Conservation (phyloP, 1,139 yeast genomes). For the Fermentozyma sake region DNA sequence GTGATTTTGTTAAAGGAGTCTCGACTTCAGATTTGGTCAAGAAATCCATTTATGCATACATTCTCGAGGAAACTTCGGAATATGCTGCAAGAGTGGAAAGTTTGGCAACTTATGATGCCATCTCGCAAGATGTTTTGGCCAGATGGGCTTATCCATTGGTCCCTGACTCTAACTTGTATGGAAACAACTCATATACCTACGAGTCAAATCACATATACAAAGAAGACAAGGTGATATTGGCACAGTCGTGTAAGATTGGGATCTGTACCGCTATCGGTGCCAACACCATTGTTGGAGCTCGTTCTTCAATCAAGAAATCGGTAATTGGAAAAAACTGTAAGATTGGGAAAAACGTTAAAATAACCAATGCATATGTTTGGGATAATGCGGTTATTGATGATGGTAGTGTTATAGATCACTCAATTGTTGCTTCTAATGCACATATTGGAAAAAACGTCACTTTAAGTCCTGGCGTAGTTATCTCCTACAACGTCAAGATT, state of each 20-base stretch:
- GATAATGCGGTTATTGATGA: constrained; percentile 73
- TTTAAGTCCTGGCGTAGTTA: constrained; percentile 67
- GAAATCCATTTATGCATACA: constrained; percentile 85
- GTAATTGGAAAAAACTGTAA: constrained; percentile 82
- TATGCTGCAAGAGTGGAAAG: constrained; percentile 94
- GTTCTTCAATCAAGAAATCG: constrained; percentile 53
- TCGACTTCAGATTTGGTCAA: constrained; percentile 85
- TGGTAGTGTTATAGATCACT: constrained; percentile 48
- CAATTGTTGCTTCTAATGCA: constrained; percentile 68
- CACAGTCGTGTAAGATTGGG: constrained; percentile 85
- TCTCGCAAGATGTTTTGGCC: constrained; percentile 84
- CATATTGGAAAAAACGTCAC: constrained; percentile 47
- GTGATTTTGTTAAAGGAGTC: constrained; percentile 88
- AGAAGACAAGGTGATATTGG: constrained; percentile 75
- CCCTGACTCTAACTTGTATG: constrained; percentile 76
- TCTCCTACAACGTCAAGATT: constrained; percentile 69
- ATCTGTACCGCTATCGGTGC: constrained; percentile 77
- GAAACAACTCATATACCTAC: constrained; percentile 68
- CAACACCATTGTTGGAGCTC: constrained; percentile 61
- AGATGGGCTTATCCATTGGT: constrained; percentile 92
- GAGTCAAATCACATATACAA: constrained; percentile 85
- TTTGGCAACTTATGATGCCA: constrained; percentile 88
- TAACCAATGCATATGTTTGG: constrained; percentile 82
- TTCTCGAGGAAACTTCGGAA: constrained; percentile 55
- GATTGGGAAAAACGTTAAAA: constrained; percentile 72